These are phyloP conservation scores for Corrigiola litoralis DNA, from an alignment of 179 eudicot genomes.

Conservation along the genomic window DNA sequence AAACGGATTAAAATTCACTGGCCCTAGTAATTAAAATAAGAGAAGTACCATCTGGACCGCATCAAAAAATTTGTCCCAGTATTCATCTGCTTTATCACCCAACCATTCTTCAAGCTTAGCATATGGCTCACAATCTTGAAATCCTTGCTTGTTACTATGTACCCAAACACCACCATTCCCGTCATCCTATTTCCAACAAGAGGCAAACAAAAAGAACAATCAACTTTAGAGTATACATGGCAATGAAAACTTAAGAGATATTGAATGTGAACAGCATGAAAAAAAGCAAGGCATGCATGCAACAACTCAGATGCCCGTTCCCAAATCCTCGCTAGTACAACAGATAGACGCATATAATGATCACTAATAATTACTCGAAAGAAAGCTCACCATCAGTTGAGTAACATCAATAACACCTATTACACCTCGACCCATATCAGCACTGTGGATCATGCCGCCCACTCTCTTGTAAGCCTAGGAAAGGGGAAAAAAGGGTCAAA, in stretches of 20 bases:
- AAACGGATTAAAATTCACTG: no score
- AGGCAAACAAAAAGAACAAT: neutral
- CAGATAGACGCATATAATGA: neutral
- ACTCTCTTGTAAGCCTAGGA: conserved; percentile 78
- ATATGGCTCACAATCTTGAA: conserved; percentile 69
- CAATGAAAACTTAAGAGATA: no score
- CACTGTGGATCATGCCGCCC: conserved; percentile 75
- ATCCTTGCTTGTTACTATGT: conserved; percentile 72
- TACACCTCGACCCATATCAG: conserved; percentile 74
- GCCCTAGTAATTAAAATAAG: no score
- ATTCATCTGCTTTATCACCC: conserved; percentile 43
- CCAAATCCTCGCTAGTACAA: neutral
- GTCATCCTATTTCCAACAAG: conserved; percentile 41
- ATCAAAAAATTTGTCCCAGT: conserved; percentile 55
- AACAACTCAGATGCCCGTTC: neutral
- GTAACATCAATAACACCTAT: conserved; percentile 75
- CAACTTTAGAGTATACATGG: no score
- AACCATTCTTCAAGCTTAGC: conserved; percentile 71
- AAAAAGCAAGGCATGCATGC: neutral
- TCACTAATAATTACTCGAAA: neutral
- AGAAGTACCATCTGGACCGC: conserved; percentile 42
- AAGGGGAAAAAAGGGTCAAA: neutral
- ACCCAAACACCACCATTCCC: conserved; percentile 58
- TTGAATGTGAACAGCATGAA: neutral
- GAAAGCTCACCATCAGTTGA: conserved; percentile 49